Base-by-base conservation (phyloP, 192 early-diverging fungal species). In the Tieghemiomyces parasiticus region DNA sequence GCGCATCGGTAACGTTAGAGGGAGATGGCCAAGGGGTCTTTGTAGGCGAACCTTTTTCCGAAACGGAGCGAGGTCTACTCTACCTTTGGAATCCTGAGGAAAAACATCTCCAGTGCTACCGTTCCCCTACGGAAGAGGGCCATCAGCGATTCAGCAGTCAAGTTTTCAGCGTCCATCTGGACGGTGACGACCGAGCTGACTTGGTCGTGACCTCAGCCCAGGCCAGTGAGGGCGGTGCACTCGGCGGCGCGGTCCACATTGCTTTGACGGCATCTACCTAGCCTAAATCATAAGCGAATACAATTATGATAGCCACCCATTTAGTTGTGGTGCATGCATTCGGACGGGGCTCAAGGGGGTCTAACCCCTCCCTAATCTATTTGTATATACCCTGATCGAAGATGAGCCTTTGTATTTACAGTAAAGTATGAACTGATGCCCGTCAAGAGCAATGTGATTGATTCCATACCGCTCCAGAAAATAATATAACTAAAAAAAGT, bases 61-160 rank as follows among this genome's bases (percentile, higher is more conserved):
- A 52, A 28, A 16, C 19, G 2, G 50, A 52, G 50, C 25, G 28
- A 28, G 50, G 50, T 14, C 50, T 20, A 22, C 19, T 52, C 19
- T 52, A 52, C 22, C 22, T 26, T 52, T 52, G 22, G 4, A 29
- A 52, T 52, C 25, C 29, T 20, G 50, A 20, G 14, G 14, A 52
- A 16, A 25, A 52, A 26, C 28, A 14, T 14, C 38, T 44, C 38
- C 16, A 13, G 29, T 52, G 50, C 29, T 52, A 52, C 29, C 50
- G 19, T 20, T 52, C 50, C 22, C 20, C 19, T 9, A 29, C 28
- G 22, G 9, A 52, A 14, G n/a, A 26, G 22, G 14, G 28, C 20
- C 19, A 52, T 13, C 50, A 52, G 29, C 50, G 50, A 20, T 52
- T 52, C 9, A 26, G 50, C 9, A 52, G 50, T 29, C 22, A 52